Percentiles rank a stretch among this genome's conserved stretches.
These are phyloP conservation scores for Echinochloa phyllopogon DNA, from an alignment of 176 grass and related monocot genomes.

Conservation along the genomic window DNA sequence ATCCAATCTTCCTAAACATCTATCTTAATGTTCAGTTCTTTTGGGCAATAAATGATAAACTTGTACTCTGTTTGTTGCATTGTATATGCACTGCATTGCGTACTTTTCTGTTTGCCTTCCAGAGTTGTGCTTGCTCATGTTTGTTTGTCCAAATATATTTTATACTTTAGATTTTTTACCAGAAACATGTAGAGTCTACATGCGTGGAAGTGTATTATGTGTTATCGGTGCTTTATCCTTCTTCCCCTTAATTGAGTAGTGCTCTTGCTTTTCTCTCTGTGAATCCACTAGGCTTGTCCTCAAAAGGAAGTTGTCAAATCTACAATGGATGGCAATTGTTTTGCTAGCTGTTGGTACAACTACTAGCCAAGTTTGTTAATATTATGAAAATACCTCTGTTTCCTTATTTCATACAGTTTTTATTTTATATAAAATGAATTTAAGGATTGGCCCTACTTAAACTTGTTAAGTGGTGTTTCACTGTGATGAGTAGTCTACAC, in stretches of 20 bases:
- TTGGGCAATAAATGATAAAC: constrained; percentile 6
- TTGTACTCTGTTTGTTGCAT: not conserved
- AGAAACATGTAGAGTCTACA: not conserved
- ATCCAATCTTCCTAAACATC: not conserved
- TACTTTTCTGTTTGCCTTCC: not conserved
- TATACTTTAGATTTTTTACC: not conserved
- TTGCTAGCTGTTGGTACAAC: constrained; percentile 93
- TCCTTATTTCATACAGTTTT: not conserved
- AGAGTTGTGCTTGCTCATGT: not conserved
- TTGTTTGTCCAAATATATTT: constrained; percentile 17
- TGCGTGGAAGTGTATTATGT: constrained; percentile 1
- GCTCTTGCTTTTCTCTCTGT: constrained; percentile 29
- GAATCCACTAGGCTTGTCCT: constrained; percentile 73
- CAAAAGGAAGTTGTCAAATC: constrained; percentile 78
- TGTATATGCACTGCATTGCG: not conserved
- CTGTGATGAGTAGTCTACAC: too few species aligned
- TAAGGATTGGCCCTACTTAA: too few species aligned
- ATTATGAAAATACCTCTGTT: constrained; percentile 24
- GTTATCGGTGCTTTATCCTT: constrained; percentile 25
- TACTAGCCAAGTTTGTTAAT: constrained; percentile 81
- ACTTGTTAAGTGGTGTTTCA: constrained; percentile 14
- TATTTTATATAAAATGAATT: constrained; percentile 6
- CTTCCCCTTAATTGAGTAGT: constrained; percentile 14
- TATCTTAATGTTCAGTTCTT: not conserved
- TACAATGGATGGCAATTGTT: constrained; percentile 95